Percentiles rank a stretch among this genome's conserved stretches.
phyloP scores from a whole-genome alignment of 768 basidiomycete genomes.

The Suillus hirtellus region DNA sequence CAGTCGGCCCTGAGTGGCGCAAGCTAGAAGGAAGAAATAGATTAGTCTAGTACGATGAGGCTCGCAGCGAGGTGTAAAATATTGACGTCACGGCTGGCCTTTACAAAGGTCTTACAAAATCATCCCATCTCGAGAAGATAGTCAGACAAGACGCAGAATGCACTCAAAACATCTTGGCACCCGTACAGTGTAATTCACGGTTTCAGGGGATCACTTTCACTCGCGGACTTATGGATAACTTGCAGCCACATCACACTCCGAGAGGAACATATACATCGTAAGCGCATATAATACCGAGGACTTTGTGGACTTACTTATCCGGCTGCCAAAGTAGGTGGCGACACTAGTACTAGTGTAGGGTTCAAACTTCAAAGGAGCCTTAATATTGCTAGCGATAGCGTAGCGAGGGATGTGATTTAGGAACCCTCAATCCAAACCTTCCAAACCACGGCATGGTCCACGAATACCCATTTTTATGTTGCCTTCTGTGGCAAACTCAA shows the following conservation, averaged over 20 bases:
- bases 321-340: background rate
- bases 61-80: background rate
- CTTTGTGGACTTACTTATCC: conserved; percentile 5
- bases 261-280: background rate
- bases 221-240: background rate
- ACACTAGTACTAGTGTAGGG: background rate
- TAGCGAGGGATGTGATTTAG: background rate
- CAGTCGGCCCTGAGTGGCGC: conserved; percentile 3
- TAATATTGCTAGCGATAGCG: conserved; percentile 1
- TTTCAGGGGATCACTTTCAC: background rate
- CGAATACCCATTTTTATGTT: background rate
- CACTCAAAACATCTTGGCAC: background rate
- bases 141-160: background rate
- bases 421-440: conserved; percentile 2
- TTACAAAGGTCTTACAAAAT: background rate
- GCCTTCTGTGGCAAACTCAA: conserved; percentile 5
- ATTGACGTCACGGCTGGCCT: background rate
- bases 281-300: conserved; percentile 6
- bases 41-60: background rate
- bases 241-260: background rate
- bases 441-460: background rate
- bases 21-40: background rate
- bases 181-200: background rate
- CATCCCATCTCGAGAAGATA: background rate
- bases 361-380: conserved; percentile 2